Percentiles rank a stretch among this genome's conserved stretches.
phyloP scores from a whole-genome alignment of 148 eudicot genomes.

The Chenopodium album region DNA sequence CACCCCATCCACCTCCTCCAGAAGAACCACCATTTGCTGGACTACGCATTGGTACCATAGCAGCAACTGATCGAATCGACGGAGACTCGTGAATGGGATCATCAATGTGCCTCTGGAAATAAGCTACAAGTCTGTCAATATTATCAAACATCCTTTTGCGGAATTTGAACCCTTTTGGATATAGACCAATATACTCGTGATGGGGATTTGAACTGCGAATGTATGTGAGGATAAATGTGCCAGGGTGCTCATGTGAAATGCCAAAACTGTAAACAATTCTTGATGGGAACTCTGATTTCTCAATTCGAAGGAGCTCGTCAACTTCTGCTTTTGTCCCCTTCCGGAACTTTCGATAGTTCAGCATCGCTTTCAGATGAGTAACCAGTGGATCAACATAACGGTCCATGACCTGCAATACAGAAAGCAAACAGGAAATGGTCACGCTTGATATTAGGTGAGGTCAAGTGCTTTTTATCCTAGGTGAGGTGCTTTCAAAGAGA shows the following conservation, averaged over 20 bases:
- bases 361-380: constrained; percentile 76
- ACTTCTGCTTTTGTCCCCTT: constrained; percentile 89
- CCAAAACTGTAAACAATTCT: constrained; percentile 89
- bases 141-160: constrained; percentile 82
- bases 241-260: constrained; percentile 96
- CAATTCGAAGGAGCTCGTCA: constrained; percentile 68
- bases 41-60: constrained; percentile 93
- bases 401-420: constrained; percentile 74
- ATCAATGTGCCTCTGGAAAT: constrained; percentile 89
- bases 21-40: constrained; percentile 72
- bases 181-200: constrained; percentile 89
- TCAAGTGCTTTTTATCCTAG: too few relatives aligned
- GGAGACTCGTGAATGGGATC: constrained; percentile 71
- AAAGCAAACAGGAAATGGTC: background rate
- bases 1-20: constrained; percentile 67
- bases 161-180: constrained; percentile 92
- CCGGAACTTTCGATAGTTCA: constrained; percentile 77
- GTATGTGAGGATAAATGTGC: constrained; percentile 82
- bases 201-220: constrained; percentile 88
- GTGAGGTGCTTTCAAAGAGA: too few relatives aligned
- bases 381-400: constrained; percentile 98
- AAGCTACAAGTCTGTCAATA: constrained; percentile 73
- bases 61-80: constrained; percentile 88
- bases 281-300: constrained; percentile 66
- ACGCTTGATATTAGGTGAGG: background rate